Conservation (phyloP, 2,329 filamentous ascomycete species). For the Tolypocladium cylindrosporum region DNA sequence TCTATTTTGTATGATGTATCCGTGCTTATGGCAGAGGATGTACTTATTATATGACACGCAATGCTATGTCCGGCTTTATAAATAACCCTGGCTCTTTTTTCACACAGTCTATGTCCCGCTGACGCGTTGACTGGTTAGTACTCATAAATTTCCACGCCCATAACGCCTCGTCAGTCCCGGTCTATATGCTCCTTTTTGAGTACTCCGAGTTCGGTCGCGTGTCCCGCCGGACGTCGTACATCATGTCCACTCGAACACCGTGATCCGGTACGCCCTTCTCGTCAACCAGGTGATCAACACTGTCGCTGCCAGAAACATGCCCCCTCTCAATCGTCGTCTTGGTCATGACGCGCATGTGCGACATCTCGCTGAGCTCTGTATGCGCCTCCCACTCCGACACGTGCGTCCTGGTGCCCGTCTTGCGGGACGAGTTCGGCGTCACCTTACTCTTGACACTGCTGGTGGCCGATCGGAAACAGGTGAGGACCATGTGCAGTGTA, state of each 20-base stretch:
- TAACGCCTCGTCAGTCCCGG: background rate
- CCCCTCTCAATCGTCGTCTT: conserved; percentile 8
- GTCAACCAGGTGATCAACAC: conserved; percentile 5
- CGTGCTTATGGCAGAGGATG: background rate
- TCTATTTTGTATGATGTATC: background rate
- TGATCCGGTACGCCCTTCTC: conserved; percentile 1
- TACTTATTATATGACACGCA: no score
- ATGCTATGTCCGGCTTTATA: background rate
- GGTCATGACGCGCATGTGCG: conserved; percentile 7
- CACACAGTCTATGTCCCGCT: background rate
- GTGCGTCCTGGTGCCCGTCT: background rate
- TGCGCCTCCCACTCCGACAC: background rate
- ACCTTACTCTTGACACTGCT: conserved; percentile 1
- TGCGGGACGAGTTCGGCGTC: background rate
- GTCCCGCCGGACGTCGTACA: conserved; percentile 7
- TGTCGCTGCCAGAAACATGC: background rate
- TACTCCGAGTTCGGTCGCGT: conserved; percentile 4
- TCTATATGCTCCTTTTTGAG: background rate
- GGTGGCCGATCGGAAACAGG: conserved; percentile 4
- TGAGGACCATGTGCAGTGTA: conserved; percentile 8
- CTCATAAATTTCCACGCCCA: background rate
- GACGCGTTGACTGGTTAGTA: background rate
- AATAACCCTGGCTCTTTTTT: background rate
- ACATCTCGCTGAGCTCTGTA: conserved; percentile 4
- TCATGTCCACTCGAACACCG: conserved; percentile 7